These are phyloP conservation scores for Eimeria brunetti DNA, from an alignment of 169 alveolate genomes.

Conservation along the genomic window DNA sequence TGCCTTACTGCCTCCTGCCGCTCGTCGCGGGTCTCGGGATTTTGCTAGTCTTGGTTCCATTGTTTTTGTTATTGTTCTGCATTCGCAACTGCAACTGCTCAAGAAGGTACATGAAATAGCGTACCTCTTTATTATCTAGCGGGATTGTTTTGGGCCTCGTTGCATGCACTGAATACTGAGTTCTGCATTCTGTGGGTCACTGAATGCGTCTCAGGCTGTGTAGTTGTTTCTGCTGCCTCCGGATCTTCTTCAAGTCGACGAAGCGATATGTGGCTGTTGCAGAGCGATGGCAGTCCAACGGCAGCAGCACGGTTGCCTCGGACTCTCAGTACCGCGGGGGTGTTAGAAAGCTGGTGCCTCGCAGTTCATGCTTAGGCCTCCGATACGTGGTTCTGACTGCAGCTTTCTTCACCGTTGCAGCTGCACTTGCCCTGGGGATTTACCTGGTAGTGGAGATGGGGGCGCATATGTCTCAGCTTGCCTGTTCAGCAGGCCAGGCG, in stretches of 20 bases:
- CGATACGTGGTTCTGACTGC: background rate
- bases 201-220: slow-evolving; percentile 14
- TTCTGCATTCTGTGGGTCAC: background rate
- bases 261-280: background rate
- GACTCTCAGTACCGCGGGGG: slow-evolving; percentile 27
- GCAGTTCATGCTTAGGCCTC: slow-evolving; percentile 34
- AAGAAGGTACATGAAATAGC: background rate
- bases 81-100: slow-evolving; percentile 47
- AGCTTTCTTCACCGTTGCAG: background rate
- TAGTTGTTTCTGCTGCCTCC: slow-evolving; percentile 58
- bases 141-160: background rate
- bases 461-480: slow-evolving; percentile 54
- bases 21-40: slow-evolving; percentile 11
- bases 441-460: background rate
- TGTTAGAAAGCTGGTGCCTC: slow-evolving; percentile 40
- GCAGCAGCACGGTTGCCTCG: slow-evolving; percentile 52
- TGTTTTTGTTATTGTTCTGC: slow-evolving; percentile 31
- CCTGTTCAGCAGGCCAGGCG: slow-evolving; percentile 50
- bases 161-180: background rate
- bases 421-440: slow-evolving; percentile 1
- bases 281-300: slow-evolving; percentile 43
- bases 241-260: slow-evolving; percentile 33
- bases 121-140: no score
- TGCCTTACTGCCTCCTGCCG: slow-evolving; percentile 57
- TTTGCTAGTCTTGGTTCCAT: slow-evolving; percentile 40